Evolutionary conservation across 352 stramenopile species (phyloP), one percentile per base, ranked within the genome.

Genomic region (Aphanomyces euteiches): DNA sequence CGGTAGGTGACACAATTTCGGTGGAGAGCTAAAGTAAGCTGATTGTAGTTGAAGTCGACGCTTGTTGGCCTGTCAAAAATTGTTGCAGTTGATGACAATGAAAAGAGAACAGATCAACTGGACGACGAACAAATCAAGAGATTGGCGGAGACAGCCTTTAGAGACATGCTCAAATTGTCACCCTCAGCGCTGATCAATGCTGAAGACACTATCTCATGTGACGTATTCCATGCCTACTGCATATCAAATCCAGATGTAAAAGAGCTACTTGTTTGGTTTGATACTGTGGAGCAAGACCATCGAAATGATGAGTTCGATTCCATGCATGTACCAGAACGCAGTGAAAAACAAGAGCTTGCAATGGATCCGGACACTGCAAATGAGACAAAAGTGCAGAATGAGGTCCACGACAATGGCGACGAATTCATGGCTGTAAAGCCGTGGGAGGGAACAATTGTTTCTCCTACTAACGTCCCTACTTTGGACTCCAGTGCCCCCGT

Each of bases 391-490:
- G 61, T 65, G 19, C 38, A 40, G 72, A 79, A 53, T 77, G 85
- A 21, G 57, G 76, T 28, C 77, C 43, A 34, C 5, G 50, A 69
- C 38, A 21, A 60, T 48, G 72, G 87, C 7, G 86, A 95, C 60
- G 88, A 93, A 73, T 93, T 95, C 47, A 71, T 95, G 41, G 86
- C 84, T 1, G 82, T 93, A 0, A 95, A 95, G 48, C 87, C 87
- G 4, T 95, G 87, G 86, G 90, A 93, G 74, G 87, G 86, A 38
- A 85, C 87, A 7, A 88, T 95, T 61, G 79, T 93, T 0, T 45
- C 83, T 15, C 87, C 87, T 4, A 92, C 72, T 19, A 92, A 90
- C 43, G 39, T 72, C 0, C 82, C 82, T 0, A 10, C 75, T 7
- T 21, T 95, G n/a, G 84, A 78, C 36, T 82, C 77, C 56, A 75